Base-by-base conservation (phyloP, 2,329 filamentous ascomycete species). In the Akanthomyces uredinophilus region DNA sequence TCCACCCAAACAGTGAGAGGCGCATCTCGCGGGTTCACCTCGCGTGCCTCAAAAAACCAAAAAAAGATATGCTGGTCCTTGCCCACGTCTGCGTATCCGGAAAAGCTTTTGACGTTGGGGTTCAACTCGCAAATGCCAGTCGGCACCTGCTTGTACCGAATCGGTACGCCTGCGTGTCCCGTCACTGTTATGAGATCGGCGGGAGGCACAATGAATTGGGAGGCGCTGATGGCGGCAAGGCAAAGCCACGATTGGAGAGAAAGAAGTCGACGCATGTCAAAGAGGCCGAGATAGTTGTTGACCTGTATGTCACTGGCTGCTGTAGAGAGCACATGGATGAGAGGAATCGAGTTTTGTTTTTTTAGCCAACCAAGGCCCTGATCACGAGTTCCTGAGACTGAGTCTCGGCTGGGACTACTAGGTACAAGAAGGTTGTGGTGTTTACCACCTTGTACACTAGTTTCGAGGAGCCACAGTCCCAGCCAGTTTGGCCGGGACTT, bases 1-100 rank as follows among this genome's bases (percentile, higher is more conserved):
- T 85, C 86, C 56, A 87, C 72, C 81, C 81, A 85, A 66, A 85
- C 79, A 4, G 79, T 81, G 63, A 84, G 68, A 43, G 66, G 70
- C 5, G 69, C 70, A 59, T 66, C 68, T 41, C 67, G 57, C 2
- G 69, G 65, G 5, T 67, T 65, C 3, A 56, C 27, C 20, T 69
- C 66, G 35, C 70, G 63, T 2, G 69, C 67, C 54, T 70, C 69
- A 43, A 72, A 71, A 61, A 70, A 67, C 68, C 71, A 70, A 55
- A 71, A 71, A 61, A 70, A 71, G 5, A 14, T 16, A 20, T 29
- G 63, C 16, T 58, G 55, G 29, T 58, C 41, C 27, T 41, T 20
- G n/a, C 27, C 20, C 62, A 69, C 71, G 61, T 77, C 77, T 43
- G 87, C 81, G 74, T 87, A 86, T 65, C 85, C 85, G 6, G 83